Conservation (phyloP, 2,329 filamentous ascomycete genomes). For the Colletotrichum lindemuthianum region DNA sequence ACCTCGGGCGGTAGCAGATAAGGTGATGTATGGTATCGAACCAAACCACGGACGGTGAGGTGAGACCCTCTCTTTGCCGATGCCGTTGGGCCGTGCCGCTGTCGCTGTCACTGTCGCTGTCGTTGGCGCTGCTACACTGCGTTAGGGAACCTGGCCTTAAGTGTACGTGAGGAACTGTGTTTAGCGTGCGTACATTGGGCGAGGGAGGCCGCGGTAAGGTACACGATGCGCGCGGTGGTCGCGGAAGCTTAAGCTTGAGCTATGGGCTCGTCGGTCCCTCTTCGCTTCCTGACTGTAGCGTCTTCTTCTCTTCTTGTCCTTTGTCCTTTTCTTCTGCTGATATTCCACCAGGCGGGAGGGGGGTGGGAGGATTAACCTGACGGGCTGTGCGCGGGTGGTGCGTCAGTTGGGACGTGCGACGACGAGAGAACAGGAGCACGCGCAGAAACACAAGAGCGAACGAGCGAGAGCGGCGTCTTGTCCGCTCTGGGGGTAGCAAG, state of each 20-base stretch:
- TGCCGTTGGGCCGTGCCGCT: constrained; percentile 18
- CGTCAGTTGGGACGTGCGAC: constrained; percentile 36
- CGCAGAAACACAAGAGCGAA: no score
- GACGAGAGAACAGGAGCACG: not conserved
- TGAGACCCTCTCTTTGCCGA: constrained; percentile 17
- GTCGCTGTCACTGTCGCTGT: constrained; percentile 6
- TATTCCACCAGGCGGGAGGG: constrained; percentile 8
- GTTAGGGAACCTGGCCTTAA: no score
- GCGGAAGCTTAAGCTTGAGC: constrained; percentile 32
- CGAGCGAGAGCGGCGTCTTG: constrained; percentile 32
- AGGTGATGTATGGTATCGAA: no score
- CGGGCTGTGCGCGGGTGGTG: constrained; percentile 33
- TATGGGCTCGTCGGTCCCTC: not conserved
- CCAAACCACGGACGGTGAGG: no score
- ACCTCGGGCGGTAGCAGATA: no score
- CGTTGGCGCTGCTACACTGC: no score
- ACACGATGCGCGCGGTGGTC: constrained; percentile 26
- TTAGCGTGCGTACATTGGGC: constrained; percentile 4
- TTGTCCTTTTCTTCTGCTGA: constrained; percentile 5
- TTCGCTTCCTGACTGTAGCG: not conserved
- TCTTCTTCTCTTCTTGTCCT: not conserved
- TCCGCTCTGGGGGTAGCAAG: constrained; percentile 19
- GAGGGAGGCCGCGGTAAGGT: no score
- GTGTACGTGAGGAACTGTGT: not conserved
- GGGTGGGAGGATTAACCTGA: constrained; percentile 19